phyloP scores from a whole-genome alignment of 441 rosid species.

The Adansonia rubrostipa region DNA sequence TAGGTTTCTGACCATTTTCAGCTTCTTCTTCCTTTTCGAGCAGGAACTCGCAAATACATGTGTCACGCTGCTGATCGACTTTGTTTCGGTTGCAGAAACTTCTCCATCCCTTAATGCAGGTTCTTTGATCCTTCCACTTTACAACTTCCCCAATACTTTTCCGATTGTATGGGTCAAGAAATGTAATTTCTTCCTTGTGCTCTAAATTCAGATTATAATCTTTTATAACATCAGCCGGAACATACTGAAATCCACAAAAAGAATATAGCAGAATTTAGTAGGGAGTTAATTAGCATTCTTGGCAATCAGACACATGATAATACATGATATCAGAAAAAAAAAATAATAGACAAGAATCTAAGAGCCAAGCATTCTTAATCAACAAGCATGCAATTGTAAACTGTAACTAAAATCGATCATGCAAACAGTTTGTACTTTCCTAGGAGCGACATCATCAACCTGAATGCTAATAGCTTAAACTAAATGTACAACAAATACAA shows the following conservation, averaged over 20 bases:
- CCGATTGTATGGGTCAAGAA: not conserved
- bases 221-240: not conserved
- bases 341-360: not conserved
- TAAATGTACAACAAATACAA: too few relatives aligned
- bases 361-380: not conserved
- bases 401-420: not conserved
- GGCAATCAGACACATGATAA: not conserved
- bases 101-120: not conserved
- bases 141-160: not conserved
- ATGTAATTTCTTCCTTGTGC: not conserved
- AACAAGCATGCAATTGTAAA: too few relatives aligned
- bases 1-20: not conserved
- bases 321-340: not conserved
- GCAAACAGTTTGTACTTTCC: too few relatives aligned
- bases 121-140: not conserved
- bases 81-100: not conserved
- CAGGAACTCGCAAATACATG: not conserved
- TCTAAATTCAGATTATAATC: not conserved
- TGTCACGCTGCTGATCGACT: not conserved
- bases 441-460: too few relatives aligned
- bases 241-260: not conserved
- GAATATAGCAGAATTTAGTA: not conserved
- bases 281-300: not conserved
- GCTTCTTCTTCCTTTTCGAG: not conserved
- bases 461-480: too few relatives aligned